Conservation (phyloP, 1,284 basidiomycete genomes). For the Pholiota adiposa region DNA sequence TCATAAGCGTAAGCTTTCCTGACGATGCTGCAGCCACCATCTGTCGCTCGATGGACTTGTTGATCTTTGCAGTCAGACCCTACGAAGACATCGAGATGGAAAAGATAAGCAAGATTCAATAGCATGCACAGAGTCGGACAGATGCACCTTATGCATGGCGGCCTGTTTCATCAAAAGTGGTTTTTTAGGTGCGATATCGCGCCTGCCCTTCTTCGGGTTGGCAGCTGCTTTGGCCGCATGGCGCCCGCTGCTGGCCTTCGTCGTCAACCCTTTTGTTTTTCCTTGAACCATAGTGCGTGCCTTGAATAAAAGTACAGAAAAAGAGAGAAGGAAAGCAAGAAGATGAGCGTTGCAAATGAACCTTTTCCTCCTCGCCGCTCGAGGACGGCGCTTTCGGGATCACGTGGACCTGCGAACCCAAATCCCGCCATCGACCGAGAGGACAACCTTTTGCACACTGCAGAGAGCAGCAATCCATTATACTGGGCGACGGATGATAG, state of each 20-base stretch:
- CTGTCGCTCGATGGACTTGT: slow-evolving; percentile 86
- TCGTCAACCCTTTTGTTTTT: slow-evolving; percentile 68
- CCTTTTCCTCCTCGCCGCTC: background rate
- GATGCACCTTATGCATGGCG: slow-evolving; percentile 64
- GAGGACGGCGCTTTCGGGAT: slow-evolving; percentile 4
- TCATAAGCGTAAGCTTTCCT: slow-evolving; percentile 90
- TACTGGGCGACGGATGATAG: slow-evolving; percentile 47
- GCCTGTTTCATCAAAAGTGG: slow-evolving; percentile 67
- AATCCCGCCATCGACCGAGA: slow-evolving; percentile 44
- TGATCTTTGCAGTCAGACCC: slow-evolving; percentile 87
- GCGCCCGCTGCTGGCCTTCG: slow-evolving; percentile 53
- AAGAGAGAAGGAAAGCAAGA: background rate
- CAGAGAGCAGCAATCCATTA: slow-evolving; percentile 28
- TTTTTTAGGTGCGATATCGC: slow-evolving; percentile 77
- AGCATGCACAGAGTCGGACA: background rate
- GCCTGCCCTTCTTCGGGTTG: slow-evolving; percentile 73
- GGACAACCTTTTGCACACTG: slow-evolving; percentile 24
- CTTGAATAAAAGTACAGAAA: background rate
- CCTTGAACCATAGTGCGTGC: slow-evolving; percentile 53
- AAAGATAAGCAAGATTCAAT: background rate
- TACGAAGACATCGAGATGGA: slow-evolving; percentile 35
- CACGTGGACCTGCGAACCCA: slow-evolving; percentile 35
- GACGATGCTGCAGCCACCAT: slow-evolving; percentile 87
- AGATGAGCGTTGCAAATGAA: background rate
- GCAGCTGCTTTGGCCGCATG: slow-evolving; percentile 66